Evolutionary conservation across 1,284 basidiomycete genomes (phyloP), one percentile per base, ranked within the genome.

Genomic region (Uromyces viciae-fabae): DNA sequence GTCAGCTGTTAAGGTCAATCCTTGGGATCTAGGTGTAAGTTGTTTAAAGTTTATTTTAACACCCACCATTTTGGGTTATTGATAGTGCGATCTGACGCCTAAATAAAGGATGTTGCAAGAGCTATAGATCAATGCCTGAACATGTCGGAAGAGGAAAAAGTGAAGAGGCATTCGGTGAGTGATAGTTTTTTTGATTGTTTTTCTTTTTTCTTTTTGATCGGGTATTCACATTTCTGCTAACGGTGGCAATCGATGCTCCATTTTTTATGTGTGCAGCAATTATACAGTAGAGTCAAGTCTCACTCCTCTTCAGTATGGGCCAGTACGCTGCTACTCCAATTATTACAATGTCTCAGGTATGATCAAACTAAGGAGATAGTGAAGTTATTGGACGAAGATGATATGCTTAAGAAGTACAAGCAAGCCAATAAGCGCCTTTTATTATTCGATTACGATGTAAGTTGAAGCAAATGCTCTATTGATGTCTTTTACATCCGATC

Each of bases 231-330:
- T 7, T 25, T 25, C 54, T 11, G 5, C 11, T 42, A 0, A 22
- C 66, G 7, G 17, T 64, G 33, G n/a, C 22, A 22, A 49, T 28
- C 42, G 33, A 31, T 33, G 2, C 52, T 40, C 17, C n/a, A 58
- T 25, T 71, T 46, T n/a, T 19, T 46, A 2, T 36, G 0, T 49
- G 43, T 76, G n/a, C 60, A 84, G 84, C 78, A 89, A 81, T 88
- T 97, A 79, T 90, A 95, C 88, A 90, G 92, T 83, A 91, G 92
- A 81, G 94, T 98, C 74, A 92, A 92, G n/a, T 94, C 92, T 49
- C 94, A 98, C 86, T 98, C 97, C 0, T 93, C 92, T 31, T 93
- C 95, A 83, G 93, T 93, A n/a, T 99, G 96, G 96, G 95, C 95
- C 1, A 90, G 93, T 4, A 91, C 93, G 19, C 90, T 98, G 66